These are phyloP conservation scores for Suhomyces kunorum DNA, from an alignment of 1,139 yeast species.

Conservation along the genomic window DNA sequence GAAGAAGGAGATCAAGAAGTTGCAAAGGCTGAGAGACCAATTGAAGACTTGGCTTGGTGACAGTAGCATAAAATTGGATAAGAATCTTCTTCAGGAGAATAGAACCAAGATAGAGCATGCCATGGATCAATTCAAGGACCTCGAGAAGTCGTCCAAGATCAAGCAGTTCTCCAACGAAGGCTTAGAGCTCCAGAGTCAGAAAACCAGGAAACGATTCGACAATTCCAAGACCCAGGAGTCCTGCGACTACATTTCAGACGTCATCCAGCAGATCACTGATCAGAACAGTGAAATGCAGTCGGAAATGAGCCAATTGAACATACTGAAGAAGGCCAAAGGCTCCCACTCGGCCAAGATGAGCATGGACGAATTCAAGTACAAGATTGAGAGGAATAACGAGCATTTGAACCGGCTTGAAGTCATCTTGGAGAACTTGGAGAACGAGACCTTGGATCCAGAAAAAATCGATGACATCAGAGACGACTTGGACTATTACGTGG, in stretches of 20 bases:
- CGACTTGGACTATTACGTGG: conserved; percentile 91
- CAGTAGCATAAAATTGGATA: conserved; percentile 89
- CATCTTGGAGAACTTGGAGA: conserved; percentile 75
- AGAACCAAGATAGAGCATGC: conserved; percentile 84
- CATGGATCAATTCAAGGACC: conserved; percentile 95
- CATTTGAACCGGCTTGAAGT: conserved; percentile 79
- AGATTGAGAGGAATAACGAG: conserved; percentile 73
- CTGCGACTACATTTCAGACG: conserved; percentile 66
- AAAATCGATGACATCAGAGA: conserved; percentile 79
- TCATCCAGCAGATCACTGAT: conserved; percentile 78
- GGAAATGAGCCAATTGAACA: conserved; percentile 60
- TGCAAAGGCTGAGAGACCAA: conserved; percentile 93
- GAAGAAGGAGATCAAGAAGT: conserved; percentile 92
- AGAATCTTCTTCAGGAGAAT: conserved; percentile 69
- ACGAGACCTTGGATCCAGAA: conserved; percentile 81
- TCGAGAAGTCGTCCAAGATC: conserved; percentile 92
- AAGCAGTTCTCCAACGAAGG: conserved; percentile 97
- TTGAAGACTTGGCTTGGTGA: conserved; percentile 95
- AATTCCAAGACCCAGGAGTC: conserved; percentile 73
- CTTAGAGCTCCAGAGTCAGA: conserved; percentile 61
- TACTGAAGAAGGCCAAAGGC: conserved; percentile 54
- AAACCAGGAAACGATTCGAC: conserved; percentile 42
- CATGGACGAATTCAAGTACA: conserved; percentile 62
- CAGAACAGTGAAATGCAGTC: conserved; percentile 82
- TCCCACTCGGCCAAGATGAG: conserved; percentile 46